Evolutionary conservation across 225 moss, liverwort and hornwort genomes (phyloP), one percentile per base, ranked within the genome.

Genomic region (Thuidium tamariscinum): DNA sequence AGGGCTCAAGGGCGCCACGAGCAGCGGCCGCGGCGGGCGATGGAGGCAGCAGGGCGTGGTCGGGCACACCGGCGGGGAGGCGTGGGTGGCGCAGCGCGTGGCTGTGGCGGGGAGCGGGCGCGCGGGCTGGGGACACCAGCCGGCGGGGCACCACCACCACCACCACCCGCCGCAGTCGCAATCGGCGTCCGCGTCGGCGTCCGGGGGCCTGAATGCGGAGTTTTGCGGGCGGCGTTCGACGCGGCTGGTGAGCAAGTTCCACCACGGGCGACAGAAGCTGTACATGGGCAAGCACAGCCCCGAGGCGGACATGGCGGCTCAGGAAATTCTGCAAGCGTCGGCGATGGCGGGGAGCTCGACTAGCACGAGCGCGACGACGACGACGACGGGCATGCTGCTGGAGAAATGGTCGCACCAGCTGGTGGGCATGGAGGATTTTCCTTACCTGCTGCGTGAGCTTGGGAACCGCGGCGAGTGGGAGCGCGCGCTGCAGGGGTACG

Each of bases 391-490:
- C 27, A 82, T 86, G 67, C 78, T 97, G 82, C 91, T 98, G 32
- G 95, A 96, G 73, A 94, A 94, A 72, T 98, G 93, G 95, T 94
- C 93, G 18, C 93, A 94, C 65, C 97, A 94, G 86, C 80, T 97
- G 69, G 94, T 94, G 16, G 95, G 94, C 39, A 86, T 95, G 83
- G 98, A 98, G 89, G 98, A 98, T 90, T 98, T 94, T 11, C 96
- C 98, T 0, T 98, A 98, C 70, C 65, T 98, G 76, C 86, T 98
- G 64, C 92, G 98, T 7, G 98, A 98, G 57, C 96, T 98, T 0
- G 98, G 98, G 5, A 98, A 98, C 88, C 93, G 96, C 59, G 98
- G 98, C 51, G 96, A 95, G 62, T 98, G 98, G 98, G 98, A 98
- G 87, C 94, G 97, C 83, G 97, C 98, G 7, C 85, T 97, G 79